Evolutionary conservation across 345 rosid genomes (phyloP), one percentile per base, ranked within the genome.

Genomic region (Eucalyptus virginea): DNA sequence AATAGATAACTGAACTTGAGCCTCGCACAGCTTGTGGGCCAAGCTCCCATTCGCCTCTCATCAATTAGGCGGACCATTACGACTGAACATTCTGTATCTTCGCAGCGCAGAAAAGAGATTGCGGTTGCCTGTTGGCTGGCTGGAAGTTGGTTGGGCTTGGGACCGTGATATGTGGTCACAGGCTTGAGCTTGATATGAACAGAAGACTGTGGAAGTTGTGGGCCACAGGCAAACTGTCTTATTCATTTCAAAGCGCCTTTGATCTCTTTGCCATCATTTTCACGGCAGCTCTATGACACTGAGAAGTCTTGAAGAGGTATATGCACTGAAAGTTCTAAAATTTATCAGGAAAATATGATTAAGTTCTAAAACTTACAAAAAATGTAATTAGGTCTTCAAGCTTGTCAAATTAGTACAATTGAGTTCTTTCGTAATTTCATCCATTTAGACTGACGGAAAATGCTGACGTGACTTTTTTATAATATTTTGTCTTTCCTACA

Each of bases 401-500:
- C 0, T 52, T 52, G 26, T 52, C 58, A 52, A 52, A 8, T 52
- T 8, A 26, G 1, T 52, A 21, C 11, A 52, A 52, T 52, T 52
- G 58, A 52, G 26, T 52, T 52, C 58, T 52, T 21, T 52, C 2
- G 0, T 52, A 21, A 21, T 52, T 52, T 4, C 26, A 52, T 52
- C 5, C 5, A 52, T 52, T 52, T 52, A 52, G 26, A 21, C 0
- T 8, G 0, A 52, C 0, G 0, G 2, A 52, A 52, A 52, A 21
- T 52, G 1, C 0, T 8, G 2, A 8, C 58, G 1, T 52, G 5
- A 8, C 10, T 52, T 52, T 52, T 52, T 52, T 52, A 52, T 52
- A 19, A 19, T 8, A 52, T 19, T 19, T 52, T 52, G 1, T 52
- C 11, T 52, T 52, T 52, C 58, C 11, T 19, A 52, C 58, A 4